These are phyloP conservation scores for Blastobotrys elegans DNA, from an alignment of 1,139 yeast species.

Conservation along the genomic window DNA sequence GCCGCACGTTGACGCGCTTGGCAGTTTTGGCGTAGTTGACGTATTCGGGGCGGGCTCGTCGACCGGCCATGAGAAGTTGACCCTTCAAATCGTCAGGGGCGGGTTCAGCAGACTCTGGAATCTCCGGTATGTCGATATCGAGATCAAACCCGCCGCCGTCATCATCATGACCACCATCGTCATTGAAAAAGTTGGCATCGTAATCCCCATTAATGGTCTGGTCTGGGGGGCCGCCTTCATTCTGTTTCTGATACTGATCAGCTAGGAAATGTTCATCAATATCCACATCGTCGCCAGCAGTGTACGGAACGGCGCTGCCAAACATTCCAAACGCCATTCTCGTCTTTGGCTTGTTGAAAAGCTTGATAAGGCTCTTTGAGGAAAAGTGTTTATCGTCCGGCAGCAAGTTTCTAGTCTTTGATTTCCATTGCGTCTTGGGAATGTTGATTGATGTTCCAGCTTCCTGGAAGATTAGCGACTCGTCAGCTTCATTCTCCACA, in stretches of 20 bases:
- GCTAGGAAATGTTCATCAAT: constrained; percentile 68
- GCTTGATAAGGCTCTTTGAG: constrained; percentile 59
- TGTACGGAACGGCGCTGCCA: constrained; percentile 6
- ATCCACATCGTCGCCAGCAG: constrained; percentile 17
- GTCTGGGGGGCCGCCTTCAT: constrained; percentile 31
- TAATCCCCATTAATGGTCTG: constrained; percentile 33
- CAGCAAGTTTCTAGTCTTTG: constrained; percentile 45
- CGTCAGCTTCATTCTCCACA: constrained; percentile 42
- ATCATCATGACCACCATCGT: constrained; percentile 29
- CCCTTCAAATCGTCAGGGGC: constrained; percentile 11
- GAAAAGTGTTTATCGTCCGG: constrained; percentile 76
- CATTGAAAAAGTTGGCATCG: constrained; percentile 44
- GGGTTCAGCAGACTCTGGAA: constrained; percentile 1
- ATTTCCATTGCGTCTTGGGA: constrained; percentile 41
- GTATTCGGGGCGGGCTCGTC: constrained; percentile 48
- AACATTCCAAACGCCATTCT: constrained; percentile 14
- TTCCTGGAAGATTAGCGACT: constrained; percentile 48
- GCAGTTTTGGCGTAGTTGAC: constrained; percentile 77
- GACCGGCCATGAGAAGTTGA: constrained; percentile 16
- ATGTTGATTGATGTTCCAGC: constrained; percentile 38
- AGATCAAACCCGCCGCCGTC: constrained; percentile 13
- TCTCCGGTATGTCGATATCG: constrained; percentile 2
- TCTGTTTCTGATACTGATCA: constrained; percentile 36
- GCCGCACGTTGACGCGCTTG: constrained; percentile 76
- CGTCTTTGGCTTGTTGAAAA: constrained; percentile 63